These are phyloP conservation scores for Tylopilus vinaceipallidus DNA, from an alignment of 768 basidiomycete genomes.

Conservation along the genomic window DNA sequence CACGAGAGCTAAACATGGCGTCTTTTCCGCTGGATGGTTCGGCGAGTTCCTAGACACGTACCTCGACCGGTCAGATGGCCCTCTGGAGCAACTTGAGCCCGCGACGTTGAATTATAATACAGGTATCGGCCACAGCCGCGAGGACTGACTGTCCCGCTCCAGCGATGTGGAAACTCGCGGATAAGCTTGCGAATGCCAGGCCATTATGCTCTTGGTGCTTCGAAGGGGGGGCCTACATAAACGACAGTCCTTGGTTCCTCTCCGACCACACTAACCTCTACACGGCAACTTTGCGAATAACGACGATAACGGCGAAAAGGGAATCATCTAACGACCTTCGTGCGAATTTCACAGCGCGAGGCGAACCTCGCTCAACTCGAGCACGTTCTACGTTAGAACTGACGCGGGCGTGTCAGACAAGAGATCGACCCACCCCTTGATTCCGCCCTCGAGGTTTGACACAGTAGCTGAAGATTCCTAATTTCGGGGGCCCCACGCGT, in stretches of 20 bases:
- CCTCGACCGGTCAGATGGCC: no score
- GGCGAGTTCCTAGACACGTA: no score
- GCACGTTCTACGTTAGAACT: neutral
- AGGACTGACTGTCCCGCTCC: no score
- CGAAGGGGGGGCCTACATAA: no score
- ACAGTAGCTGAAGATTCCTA: neutral
- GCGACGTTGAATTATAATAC: no score
- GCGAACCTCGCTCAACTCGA: constrained; percentile 1
- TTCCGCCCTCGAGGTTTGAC: neutral
- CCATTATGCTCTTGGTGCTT: neutral
- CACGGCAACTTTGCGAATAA: neutral
- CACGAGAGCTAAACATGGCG: no score
- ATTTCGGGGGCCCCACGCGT: neutral
- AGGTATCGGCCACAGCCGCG: no score
- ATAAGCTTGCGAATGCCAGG: no score
- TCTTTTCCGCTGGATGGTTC: no score
- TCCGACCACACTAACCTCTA: constrained; percentile 10
- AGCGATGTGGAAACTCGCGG: neutral
- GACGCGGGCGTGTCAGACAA: constrained; percentile 2
- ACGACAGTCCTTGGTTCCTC: constrained; percentile 1
- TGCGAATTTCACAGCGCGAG: neutral
- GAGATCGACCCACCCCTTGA: constrained; percentile 5
- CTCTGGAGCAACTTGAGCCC: no score
- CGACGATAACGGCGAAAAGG: neutral
- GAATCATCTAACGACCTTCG: neutral